Conservation (phyloP, 768 basidiomycete species). For the Tylopilus subfusipes region DNA sequence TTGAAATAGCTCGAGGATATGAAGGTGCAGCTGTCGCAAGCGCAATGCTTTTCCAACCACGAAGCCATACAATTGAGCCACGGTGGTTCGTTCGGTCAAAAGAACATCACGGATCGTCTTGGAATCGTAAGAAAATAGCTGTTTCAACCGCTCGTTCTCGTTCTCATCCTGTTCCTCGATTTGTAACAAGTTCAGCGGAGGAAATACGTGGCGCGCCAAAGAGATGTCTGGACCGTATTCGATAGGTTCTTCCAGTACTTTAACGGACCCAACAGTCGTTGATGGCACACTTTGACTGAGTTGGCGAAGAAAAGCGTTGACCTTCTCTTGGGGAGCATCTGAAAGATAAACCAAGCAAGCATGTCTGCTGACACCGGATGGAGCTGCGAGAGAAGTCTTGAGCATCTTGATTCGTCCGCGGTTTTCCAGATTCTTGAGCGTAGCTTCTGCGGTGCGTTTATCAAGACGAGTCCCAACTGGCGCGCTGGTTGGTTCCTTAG, state of each 20-base stretch:
- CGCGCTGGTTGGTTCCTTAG: conserved; percentile 68
- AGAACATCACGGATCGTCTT: conserved; percentile 56
- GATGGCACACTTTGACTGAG: conserved; percentile 39
- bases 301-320: conserved; percentile 58
- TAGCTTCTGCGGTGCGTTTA: conserved; percentile 63
- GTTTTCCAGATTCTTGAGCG: conserved; percentile 58
- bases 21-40: conserved; percentile 60
- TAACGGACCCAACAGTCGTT: conserved; percentile 35
- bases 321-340: conserved; percentile 45
- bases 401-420: conserved; percentile 68
- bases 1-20: conserved; percentile 48
- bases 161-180: conserved; percentile 42
- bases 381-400: conserved; percentile 57
- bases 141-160: conserved; percentile 44
- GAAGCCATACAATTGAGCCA: conserved; percentile 75
- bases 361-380: conserved; percentile 56
- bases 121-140: conserved; percentile 53
- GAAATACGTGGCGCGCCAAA: conserved; percentile 29
- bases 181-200: conserved; percentile 45
- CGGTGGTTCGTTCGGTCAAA: conserved; percentile 63
- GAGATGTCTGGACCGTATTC: conserved; percentile 50
- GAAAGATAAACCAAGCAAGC: conserved; percentile 67
- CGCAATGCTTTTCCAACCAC: conserved; percentile 64
- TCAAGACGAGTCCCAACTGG: conserved; percentile 67
- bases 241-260: conserved; percentile 51